These are phyloP conservation scores for Citropsis articulata DNA, from an alignment of 345 rosid genomes.

Conservation along the genomic window DNA sequence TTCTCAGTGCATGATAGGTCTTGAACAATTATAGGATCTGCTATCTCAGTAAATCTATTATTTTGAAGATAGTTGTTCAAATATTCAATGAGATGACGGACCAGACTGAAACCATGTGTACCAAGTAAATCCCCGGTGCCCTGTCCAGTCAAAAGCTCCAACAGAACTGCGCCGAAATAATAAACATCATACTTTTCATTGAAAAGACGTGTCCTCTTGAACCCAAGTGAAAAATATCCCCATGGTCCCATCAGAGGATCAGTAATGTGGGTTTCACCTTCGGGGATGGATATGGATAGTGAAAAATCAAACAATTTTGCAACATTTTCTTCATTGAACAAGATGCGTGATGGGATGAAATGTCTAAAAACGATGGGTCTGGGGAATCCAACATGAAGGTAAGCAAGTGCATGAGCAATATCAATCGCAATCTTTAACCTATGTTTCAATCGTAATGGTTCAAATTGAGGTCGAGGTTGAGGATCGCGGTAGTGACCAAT, in stretches of 20 bases:
- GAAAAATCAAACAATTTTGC: constrained; percentile 22
- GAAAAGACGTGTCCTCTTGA: not conserved
- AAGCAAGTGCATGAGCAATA: constrained; percentile 11
- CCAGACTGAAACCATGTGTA: too few relatives aligned
- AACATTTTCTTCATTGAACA: not conserved
- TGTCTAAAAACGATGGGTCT: constrained; percentile 17
- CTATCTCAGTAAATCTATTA: not conserved
- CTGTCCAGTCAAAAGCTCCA: not conserved
- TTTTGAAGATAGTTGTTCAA: not conserved
- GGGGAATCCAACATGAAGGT: constrained; percentile 21
- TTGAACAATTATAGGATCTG: constrained; percentile 3
- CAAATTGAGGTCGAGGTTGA: too few relatives aligned
- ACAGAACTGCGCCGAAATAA: not conserved
- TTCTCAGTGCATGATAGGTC: not conserved
- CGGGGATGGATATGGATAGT: constrained; percentile 13
- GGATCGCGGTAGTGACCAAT: not conserved
- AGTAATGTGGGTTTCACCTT: constrained; percentile 11
- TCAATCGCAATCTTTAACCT: constrained; percentile 1
- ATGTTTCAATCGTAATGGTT: too few relatives aligned
- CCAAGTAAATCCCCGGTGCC: too few relatives aligned
- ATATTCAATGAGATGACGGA: too few relatives aligned
- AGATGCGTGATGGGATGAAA: not conserved
- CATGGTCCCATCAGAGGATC: not conserved
- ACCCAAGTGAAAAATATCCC: constrained; percentile 4
- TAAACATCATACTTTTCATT: constrained; percentile 31